A percentile compares a stretch with the other conserved stretches of the same genome.
phyloP scores from a whole-genome alignment of 2,329 filamentous ascomycete species.

The Aspergillus unguis region DNA sequence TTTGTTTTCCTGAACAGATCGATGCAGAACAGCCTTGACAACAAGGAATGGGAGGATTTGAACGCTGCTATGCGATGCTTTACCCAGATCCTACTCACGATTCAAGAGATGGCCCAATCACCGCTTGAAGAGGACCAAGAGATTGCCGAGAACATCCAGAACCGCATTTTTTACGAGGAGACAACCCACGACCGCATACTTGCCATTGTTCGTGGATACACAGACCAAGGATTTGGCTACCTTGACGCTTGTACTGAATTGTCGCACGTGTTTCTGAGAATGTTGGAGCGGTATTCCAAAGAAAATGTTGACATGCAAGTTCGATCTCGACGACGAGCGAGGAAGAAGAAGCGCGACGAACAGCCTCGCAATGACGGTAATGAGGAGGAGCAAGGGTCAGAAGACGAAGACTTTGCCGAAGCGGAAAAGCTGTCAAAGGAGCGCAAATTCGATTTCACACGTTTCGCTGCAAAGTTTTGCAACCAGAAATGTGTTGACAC shows the following conservation, averaged over 20 bases:
- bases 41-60: conserved; percentile 82
- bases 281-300: conserved; percentile 90
- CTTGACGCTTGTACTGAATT: conserved; percentile 89
- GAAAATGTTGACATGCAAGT: conserved; percentile 93
- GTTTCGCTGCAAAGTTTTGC: conserved; percentile 76
- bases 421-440: conserved; percentile 72
- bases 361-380: conserved; percentile 40
- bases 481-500: conserved; percentile 85
- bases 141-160: conserved; percentile 95
- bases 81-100: conserved; percentile 86
- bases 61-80: conserved; percentile 90
- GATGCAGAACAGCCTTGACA: conserved; percentile 74
- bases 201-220: conserved; percentile 77
- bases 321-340: conserved; percentile 70
- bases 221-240: conserved; percentile 90
- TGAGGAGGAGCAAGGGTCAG: conserved; percentile 56
- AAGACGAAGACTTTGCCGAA: conserved; percentile 69
- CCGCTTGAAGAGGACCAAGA: conserved; percentile 89
- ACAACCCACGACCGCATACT: conserved; percentile 85
- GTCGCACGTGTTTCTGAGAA: conserved; percentile 83
- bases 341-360: conserved; percentile 62
- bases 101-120: conserved; percentile 87
- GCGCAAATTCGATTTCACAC: conserved; percentile 88
- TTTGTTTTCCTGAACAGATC: conserved; percentile 83
- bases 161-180: conserved; percentile 97